Base-by-base conservation (phyloP, 805 yeast species). In the Wickerhamiella sorbophila region DNA sequence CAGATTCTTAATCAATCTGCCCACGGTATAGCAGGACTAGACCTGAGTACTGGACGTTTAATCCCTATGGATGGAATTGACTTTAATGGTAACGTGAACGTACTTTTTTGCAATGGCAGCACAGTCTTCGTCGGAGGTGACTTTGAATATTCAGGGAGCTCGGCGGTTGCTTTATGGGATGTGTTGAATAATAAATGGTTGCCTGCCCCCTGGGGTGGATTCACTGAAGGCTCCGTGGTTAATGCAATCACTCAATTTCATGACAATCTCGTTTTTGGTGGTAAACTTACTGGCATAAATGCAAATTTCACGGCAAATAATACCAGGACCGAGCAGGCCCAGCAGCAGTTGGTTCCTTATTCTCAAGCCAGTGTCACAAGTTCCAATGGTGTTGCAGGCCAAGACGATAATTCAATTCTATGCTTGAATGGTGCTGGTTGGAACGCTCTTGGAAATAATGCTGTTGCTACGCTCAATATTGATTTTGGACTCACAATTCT, bases 81-180 rank as follows among this genome's bases (percentile, higher is more conserved):
- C 15, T 38, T 44, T 12, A 20, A 32, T 3, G 45, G 47, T 33
- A 34, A 40, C 3, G 48, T 79, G 2, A 50, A 57, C 3, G 52
- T 76, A 0, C 67, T 72, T 0, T 62, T 64, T 33, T 71, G 75
- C 42, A 77, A 77, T 59, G 38, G 61, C 27, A 60, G 70, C 18
- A 43, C 72, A 18, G 69, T 84, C 0, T 85, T 82, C 53, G 70
- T 83, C 38, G 98, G 96, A 8, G 98, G 98, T 17, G 68, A 72
- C 45, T 73, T 88, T 49, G 56, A 66, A 4, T 76, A 66, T 55
- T 65, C 72, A 43, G 57, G 62, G 36, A 65, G 76, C 5, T 53
- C 66, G 49, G 79, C 85, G 39, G 80, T 73, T 0, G 77, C 81
- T 8, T 60, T 75, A 4, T 88, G 83, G 68, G 69, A 83, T 58